Conservation (phyloP, 2,329 filamentous ascomycete genomes). For the Fusarium tjaetaba region DNA sequence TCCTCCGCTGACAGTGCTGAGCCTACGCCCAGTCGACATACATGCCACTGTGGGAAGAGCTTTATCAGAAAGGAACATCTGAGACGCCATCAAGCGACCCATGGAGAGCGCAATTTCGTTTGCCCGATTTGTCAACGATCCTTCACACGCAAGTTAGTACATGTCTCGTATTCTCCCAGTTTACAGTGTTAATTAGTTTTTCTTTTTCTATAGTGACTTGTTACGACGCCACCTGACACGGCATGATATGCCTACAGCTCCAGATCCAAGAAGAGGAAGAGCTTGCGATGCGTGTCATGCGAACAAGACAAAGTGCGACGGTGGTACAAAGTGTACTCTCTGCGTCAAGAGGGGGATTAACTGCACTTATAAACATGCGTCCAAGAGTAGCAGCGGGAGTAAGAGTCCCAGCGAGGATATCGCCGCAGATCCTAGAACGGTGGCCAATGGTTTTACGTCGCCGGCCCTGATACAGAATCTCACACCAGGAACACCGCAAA, state of each 20-base stretch:
- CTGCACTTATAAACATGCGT: conserved; percentile 50
- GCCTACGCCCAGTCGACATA: conserved; percentile 39
- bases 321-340: conserved; percentile 51
- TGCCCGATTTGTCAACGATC: conserved; percentile 52
- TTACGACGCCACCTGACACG: conserved; percentile 51
- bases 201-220: conserved; percentile 45
- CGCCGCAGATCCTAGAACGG: not conserved
- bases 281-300: conserved; percentile 57
- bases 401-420: conserved; percentile 9
- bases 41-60: conserved; percentile 53
- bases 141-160: conserved; percentile 52
- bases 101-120: conserved; percentile 48
- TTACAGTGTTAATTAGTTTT: conserved; percentile 3
- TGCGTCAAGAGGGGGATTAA: conserved; percentile 52
- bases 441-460: not conserved
- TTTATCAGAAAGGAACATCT: conserved; percentile 55
- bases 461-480: not conserved
- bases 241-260: conserved; percentile 46
- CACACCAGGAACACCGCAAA: not conserved
- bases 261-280: conserved; percentile 49
- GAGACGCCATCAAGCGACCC: conserved; percentile 52
- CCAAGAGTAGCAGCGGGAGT: conserved; percentile 9
- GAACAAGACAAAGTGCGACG: conserved; percentile 58
- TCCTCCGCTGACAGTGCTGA: conserved; percentile 26
- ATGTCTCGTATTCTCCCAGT: not conserved